These are phyloP conservation scores for Endocalyx cinctus DNA, from an alignment of 2,329 filamentous ascomycete species.

Conservation along the genomic window DNA sequence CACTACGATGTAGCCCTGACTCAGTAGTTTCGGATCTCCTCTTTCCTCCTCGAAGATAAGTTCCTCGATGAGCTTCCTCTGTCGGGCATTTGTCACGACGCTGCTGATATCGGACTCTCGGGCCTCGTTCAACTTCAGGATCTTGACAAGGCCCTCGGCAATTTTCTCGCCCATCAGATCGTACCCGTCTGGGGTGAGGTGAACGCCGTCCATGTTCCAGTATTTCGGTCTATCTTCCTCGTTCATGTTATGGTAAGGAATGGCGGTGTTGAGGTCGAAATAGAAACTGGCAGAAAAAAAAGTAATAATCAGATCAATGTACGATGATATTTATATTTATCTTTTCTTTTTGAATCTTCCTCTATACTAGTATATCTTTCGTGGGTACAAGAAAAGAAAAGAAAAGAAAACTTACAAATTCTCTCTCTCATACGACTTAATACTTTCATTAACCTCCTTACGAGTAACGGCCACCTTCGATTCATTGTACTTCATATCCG, in stretches of 20 bases:
- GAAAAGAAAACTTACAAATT: conserved; percentile 44
- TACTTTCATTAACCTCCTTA: conserved; percentile 46
- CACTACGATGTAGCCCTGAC: conserved; percentile 51
- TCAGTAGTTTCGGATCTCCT: conserved; percentile 41
- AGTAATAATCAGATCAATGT: no score
- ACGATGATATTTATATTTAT: no score
- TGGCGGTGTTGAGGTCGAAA: conserved; percentile 50
- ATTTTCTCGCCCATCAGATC: conserved; percentile 57
- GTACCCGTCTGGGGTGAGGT: conserved; percentile 56
- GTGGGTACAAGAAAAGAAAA: conserved; percentile 1
- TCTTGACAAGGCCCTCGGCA: conserved; percentile 45
- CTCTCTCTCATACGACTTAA: conserved; percentile 42
- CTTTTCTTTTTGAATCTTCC: no score
- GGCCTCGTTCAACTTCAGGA: conserved; percentile 33
- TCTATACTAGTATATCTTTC: no score
- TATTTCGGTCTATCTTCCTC: conserved; percentile 41
- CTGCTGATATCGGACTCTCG: conserved; percentile 26
- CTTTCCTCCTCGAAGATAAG: conserved; percentile 45
- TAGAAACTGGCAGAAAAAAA: conserved; percentile 36
- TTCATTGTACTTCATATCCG: conserved; percentile 38
- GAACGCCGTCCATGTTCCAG: conserved; percentile 56
- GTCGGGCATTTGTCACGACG: conserved; percentile 18
- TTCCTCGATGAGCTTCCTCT: conserved; percentile 32
- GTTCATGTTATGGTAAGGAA: conserved; percentile 50
- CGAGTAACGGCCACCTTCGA: conserved; percentile 31